phyloP scores from a whole-genome alignment of 352 stramenopile species.

The Pythium phragmiticola region DNA sequence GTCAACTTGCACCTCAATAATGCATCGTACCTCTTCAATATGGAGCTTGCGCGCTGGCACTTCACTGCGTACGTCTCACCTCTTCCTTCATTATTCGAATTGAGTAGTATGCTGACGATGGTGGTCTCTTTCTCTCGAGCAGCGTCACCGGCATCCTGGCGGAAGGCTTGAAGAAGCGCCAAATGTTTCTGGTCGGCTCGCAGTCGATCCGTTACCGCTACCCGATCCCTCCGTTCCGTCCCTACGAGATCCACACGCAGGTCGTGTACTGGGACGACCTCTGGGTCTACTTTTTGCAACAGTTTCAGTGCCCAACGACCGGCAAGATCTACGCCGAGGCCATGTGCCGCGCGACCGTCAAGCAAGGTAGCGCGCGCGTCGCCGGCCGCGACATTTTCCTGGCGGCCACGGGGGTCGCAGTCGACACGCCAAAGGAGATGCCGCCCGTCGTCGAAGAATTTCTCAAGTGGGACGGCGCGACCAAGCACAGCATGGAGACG shows the following conservation, averaged over 20 bases:
- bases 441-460: conserved; percentile 32
- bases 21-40: conserved; percentile 76
- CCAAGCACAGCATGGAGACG: conserved; percentile 32
- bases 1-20: conserved; percentile 90
- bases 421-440: conserved; percentile 24
- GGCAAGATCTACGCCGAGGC: conserved; percentile 35
- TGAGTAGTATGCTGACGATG: not conserved
- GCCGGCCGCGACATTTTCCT: conserved; percentile 18
- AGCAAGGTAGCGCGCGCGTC: conserved; percentile 26
- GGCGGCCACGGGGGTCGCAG: conserved; percentile 13
- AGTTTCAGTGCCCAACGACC: conserved; percentile 34
- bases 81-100: not conserved
- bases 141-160: conserved; percentile 54
- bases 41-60: conserved; percentile 86
- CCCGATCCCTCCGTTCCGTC: conserved; percentile 33
- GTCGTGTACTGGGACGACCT: conserved; percentile 36
- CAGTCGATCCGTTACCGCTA: conserved; percentile 43
- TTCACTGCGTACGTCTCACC: conserved; percentile 51
- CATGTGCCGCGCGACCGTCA: conserved; percentile 29
- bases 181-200: conserved; percentile 59
- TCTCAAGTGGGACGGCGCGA: conserved; percentile 35
- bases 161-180: conserved; percentile 57
- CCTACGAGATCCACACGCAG: conserved; percentile 37
- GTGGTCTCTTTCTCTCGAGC: not conserved
- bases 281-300: conserved; percentile 38